Base-by-base conservation (phyloP, 2,329 filamentous ascomycete species). In the Diaporthe sp. region DNA sequence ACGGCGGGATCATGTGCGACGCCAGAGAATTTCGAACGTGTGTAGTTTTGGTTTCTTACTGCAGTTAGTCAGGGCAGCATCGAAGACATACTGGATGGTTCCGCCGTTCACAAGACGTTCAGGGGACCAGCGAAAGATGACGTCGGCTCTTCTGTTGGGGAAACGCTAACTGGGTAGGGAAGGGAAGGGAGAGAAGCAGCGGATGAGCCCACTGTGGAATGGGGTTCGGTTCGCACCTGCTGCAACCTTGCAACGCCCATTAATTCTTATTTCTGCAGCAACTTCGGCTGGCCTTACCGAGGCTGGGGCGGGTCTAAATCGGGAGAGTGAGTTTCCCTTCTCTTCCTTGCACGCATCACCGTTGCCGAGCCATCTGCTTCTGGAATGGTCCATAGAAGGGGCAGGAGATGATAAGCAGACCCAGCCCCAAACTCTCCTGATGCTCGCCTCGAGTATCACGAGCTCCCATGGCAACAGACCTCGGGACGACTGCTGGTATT, bases 401-500 rank as follows among this genome's bases (percentile, higher is more conserved):
- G 63, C 44, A 66, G 15, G 22, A n/a, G 63, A 68, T 51, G 27
- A 50, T 53, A 53, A 17, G 22, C 13, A 66, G 63, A 51, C 61
- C 37, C 39, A 22, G 42, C 53, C n/a, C 8, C 22, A 42, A 71
- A 32, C 69, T 71, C 70, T 71, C 70, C 44, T 71, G 56, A 71
- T 71, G 63, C 70, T 35, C 32, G 17, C 47, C 10, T 27, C 39
- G 17, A 50, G 3, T 4, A 53, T 53, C 56, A 63, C 42, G 56
- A 71, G 69, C 32, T n/a, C 47, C 47, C 44, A 61, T 17, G 32
- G 55, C 32, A 42, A 61, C 42, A 37, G 30, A n/a, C 63, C 59
- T 72, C 51, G 50, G 70, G 51, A 55, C 50, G 22, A 55, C 32
- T 30, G 25, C 30, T 42, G n/a, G n/a, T n/a, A n/a, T n/a, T n/a